phyloP scores from a whole-genome alignment of 192 early-diverging fungal species.

The Coemansia biformis region DNA sequence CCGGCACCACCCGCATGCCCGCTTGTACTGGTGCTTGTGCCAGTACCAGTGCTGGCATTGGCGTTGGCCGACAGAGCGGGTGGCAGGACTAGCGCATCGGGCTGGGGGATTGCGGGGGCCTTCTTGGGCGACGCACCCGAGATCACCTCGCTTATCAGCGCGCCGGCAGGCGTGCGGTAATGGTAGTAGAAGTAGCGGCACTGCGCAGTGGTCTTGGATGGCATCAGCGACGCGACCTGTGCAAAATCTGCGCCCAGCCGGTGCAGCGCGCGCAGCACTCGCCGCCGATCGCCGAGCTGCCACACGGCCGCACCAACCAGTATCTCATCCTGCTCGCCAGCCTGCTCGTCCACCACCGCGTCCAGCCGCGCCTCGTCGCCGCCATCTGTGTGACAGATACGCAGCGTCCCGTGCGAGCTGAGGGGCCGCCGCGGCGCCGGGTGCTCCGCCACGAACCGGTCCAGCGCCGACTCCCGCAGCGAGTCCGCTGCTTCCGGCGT shows the following conservation, averaged over 20 bases:
- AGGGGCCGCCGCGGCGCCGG: slow-evolving; percentile 16
- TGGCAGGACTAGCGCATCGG: slow-evolving; percentile 24
- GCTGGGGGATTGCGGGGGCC: neutral
- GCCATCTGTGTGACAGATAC: slow-evolving; percentile 8
- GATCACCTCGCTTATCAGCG: slow-evolving; percentile 25
- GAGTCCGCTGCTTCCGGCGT: neutral
- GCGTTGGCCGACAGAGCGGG: neutral
- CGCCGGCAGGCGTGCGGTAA: slow-evolving; percentile 54
- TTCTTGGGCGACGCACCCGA: neutral
- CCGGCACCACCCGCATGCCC: too few relatives aligned
- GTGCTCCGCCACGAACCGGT: slow-evolving; percentile 27
- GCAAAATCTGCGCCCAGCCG: slow-evolving; percentile 66
- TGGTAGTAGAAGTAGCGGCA: slow-evolving; percentile 75
- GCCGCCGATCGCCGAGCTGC: slow-evolving; percentile 54
- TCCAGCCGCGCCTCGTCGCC: slow-evolving; percentile 10
- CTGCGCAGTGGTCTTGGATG: slow-evolving; percentile 72
- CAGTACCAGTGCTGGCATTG: too few relatives aligned
- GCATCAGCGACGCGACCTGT: slow-evolving; percentile 62
- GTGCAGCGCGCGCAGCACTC: slow-evolving; percentile 60
- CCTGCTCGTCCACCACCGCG: slow-evolving; percentile 13
- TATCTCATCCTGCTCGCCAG: slow-evolving; percentile 21
- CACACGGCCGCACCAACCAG: slow-evolving; percentile 41
- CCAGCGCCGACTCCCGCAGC: slow-evolving; percentile 33
- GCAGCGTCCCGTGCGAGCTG: slow-evolving; percentile 39
- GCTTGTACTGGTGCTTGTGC: too few relatives aligned